A percentile compares a stretch with the other conserved stretches of the same genome.
phyloP scores from a whole-genome alignment of 331 rosid genomes.

The Stylosanthes scabra region DNA sequence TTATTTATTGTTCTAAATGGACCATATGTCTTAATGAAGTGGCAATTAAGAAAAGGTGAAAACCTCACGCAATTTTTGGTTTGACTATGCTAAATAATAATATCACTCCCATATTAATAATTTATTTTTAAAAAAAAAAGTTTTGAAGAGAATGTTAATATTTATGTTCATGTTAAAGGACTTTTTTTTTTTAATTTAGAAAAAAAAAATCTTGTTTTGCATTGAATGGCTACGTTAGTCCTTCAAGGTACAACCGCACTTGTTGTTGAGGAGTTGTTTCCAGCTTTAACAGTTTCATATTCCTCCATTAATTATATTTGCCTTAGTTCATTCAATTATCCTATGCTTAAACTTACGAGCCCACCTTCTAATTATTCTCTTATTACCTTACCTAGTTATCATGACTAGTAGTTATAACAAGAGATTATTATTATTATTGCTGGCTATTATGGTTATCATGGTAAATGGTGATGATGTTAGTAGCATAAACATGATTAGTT shows the following conservation, averaged over 20 bases:
- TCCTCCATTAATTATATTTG: not conserved
- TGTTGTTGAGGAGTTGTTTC: constrained; percentile 22
- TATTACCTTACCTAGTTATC: too few relatives aligned
- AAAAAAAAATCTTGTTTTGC: not conserved
- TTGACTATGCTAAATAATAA: too few relatives aligned
- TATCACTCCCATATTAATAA: too few relatives aligned
- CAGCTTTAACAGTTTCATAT: not conserved
- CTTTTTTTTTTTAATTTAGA: too few relatives aligned
- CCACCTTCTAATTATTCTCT: too few relatives aligned
- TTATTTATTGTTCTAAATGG: not conserved
- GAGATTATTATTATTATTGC: not conserved
- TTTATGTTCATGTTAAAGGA: too few relatives aligned
- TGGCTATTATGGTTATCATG: constrained; percentile 32
- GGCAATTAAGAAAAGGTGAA: not conserved
- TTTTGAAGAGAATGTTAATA: too few relatives aligned
- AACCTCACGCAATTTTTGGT: too few relatives aligned
- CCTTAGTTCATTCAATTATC: constrained; percentile 9
- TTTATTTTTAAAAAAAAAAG: too few relatives aligned
- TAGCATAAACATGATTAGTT: constrained; percentile 47
- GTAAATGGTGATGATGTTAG: constrained; percentile 27
- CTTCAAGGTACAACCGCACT: constrained; percentile 38
- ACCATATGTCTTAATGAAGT: not conserved
- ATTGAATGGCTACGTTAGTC: not conserved
- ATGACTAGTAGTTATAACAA: too few relatives aligned
- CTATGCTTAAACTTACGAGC: not conserved